Evolutionary conservation across 176 grass and related monocot species (phyloP).

Genomic region (Hyparrhenia diplandra): DNA sequence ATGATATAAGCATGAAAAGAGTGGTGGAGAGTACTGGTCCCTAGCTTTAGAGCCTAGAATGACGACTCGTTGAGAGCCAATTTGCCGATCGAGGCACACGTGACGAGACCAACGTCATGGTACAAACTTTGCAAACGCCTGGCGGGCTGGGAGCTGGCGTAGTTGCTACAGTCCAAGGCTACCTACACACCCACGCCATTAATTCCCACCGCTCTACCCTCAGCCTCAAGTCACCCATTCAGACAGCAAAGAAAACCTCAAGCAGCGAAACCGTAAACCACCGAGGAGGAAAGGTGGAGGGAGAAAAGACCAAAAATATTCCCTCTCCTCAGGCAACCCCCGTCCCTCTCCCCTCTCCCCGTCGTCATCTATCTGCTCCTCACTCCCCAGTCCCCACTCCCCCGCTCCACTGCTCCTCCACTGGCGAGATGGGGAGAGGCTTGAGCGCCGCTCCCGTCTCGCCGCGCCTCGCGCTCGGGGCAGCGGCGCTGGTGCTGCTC

Average conservation of each 20-base stretch:
- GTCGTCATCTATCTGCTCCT: neutral
- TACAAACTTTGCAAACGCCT: slow-evolving; percentile 29
- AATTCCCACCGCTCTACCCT: slow-evolving; percentile 11
- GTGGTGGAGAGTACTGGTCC: neutral
- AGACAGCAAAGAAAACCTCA: neutral
- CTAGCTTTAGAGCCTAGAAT: slow-evolving; percentile 9
- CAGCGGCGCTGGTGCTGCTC: neutral
- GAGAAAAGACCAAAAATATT: slow-evolving; percentile 22
- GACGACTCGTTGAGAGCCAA: slow-evolving; percentile 8
- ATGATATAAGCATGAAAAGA: neutral
- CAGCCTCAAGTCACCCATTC: neutral
- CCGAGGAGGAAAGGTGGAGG: neutral
- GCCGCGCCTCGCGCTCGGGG: slow-evolving; percentile 21
- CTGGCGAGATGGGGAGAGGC: slow-evolving; percentile 38
- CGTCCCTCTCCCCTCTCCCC: slow-evolving; percentile 3
- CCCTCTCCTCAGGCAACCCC: neutral
- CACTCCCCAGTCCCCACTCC: neutral
- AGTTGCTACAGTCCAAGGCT: slow-evolving; percentile 21
- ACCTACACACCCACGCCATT: slow-evolving; percentile 18
- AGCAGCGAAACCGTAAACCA: neutral
- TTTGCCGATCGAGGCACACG: slow-evolving; percentile 27
- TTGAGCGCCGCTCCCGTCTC: slow-evolving; percentile 7
- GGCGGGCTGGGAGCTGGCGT: slow-evolving; percentile 11
- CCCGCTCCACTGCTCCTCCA: neutral
- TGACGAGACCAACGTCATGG: slow-evolving; percentile 24